phyloP scores from a whole-genome alignment of 345 rosid genomes.

The Rhizophora mangle region DNA sequence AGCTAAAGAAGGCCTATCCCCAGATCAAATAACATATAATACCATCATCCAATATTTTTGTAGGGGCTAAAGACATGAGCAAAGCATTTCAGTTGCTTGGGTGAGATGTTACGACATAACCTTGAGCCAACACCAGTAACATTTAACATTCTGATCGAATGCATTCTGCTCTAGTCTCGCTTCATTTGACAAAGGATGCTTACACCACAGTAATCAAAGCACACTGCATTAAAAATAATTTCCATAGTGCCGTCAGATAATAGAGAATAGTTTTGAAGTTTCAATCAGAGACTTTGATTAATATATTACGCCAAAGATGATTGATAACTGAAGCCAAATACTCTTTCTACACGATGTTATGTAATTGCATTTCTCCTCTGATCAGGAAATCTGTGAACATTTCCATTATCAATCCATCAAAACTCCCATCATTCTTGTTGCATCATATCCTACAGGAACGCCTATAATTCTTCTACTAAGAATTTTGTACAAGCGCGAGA shows the following conservation, averaged over 20 bases:
- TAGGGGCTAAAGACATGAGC: conserved; percentile 32
- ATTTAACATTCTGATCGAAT: conserved; percentile 51
- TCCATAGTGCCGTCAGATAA: conserved; percentile 40
- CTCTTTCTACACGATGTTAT: conserved; percentile 57
- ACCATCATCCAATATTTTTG: conserved; percentile 51
- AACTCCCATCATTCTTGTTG: conserved; percentile 5
- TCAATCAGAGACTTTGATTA: conserved; percentile 58
- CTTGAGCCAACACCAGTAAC: conserved; percentile 57
- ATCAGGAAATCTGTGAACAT: conserved; percentile 52
- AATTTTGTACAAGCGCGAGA: not conserved
- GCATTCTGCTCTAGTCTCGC: no score
- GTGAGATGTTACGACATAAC: conserved; percentile 43
- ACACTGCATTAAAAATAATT: conserved; percentile 70
- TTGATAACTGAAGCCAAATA: conserved; percentile 38
- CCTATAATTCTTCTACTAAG: not conserved
- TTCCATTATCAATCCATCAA: conserved; percentile 28
- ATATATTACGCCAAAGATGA: conserved; percentile 60
- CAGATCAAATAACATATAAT: conserved; percentile 62
- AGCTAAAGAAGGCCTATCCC: conserved; percentile 39
- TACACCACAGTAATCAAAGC: conserved; percentile 67
- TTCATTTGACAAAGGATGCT: conserved; percentile 44
- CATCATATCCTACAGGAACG: not conserved
- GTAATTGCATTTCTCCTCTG: conserved; percentile 52
- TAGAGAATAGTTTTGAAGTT: conserved; percentile 54
- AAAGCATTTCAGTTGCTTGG: conserved; percentile 40